phyloP scores from a whole-genome alignment of 1,284 basidiomycete genomes.

The Tausonia pullulans region DNA sequence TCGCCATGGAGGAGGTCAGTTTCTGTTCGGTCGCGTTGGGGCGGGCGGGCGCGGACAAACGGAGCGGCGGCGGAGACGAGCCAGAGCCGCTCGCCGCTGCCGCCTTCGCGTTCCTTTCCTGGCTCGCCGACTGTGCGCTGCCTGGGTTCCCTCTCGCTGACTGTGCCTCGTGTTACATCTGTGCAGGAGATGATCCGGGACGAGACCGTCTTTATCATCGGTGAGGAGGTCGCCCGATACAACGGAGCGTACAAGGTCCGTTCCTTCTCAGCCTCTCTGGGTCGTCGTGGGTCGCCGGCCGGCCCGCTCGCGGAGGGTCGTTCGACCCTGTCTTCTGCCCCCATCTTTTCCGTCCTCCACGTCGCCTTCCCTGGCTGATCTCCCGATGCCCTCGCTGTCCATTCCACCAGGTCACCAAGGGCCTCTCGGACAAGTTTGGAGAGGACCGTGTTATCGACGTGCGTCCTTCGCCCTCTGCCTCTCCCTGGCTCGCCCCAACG shows the following conservation, averaged over 20 bases:
- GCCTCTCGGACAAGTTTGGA: conserved; percentile 97
- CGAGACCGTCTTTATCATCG: conserved; percentile 87
- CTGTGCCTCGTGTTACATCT: background rate
- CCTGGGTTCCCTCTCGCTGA: background rate
- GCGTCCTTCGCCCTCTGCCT: conserved; percentile 20
- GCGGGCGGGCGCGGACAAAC: no score
- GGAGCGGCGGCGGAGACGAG: no score
- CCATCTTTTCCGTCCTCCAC: background rate
- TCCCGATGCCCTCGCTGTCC: background rate
- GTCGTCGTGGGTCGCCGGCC: no score
- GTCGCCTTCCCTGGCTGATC: background rate
- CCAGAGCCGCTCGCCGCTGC: no score
- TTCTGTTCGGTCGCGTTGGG: no score
- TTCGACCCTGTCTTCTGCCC: background rate
- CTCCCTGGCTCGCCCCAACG: background rate
- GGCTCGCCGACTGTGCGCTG: background rate
- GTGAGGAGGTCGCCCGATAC: conserved; percentile 98
- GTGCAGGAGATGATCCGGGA: conserved; percentile 82
- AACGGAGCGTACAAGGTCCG: conserved; percentile 97
- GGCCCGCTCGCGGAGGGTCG: no score
- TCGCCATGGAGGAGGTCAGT: conserved; percentile 80
- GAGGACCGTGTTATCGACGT: conserved; percentile 93
- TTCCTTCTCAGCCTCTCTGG: background rate
- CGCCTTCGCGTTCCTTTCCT: background rate
- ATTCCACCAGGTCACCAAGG: conserved; percentile 71